phyloP scores from a whole-genome alignment of 1,139 yeast genomes.

The Arxiozyma slooffiae region DNA sequence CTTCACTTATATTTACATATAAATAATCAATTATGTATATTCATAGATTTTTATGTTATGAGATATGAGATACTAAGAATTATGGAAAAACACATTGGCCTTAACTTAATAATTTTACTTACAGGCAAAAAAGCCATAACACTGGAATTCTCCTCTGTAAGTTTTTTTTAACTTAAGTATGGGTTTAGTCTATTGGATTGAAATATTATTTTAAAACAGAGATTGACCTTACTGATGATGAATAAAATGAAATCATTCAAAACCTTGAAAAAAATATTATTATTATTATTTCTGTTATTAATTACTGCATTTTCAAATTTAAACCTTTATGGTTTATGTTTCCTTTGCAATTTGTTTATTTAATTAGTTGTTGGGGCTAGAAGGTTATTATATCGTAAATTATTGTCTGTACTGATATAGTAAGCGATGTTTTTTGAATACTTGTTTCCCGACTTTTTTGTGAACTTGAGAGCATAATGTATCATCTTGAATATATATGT shows the following conservation, averaged over 20 bases:
- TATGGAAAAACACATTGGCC: constrained; percentile 9
- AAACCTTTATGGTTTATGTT: constrained; percentile 12
- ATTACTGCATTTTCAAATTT: background rate
- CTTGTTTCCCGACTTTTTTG: background rate
- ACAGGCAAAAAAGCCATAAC: constrained; percentile 59
- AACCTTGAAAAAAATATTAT: constrained; percentile 41
- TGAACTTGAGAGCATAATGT: background rate
- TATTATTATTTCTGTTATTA: too few relatives aligned
- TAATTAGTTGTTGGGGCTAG: background rate
- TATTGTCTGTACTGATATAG: background rate
- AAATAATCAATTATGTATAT: background rate
- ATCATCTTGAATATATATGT: too few relatives aligned
- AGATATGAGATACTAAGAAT: background rate
- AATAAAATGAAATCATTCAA: constrained; percentile 44
- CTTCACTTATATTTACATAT: background rate
- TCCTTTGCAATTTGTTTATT: constrained; percentile 12
- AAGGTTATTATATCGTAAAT: background rate
- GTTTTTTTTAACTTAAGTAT: constrained; percentile 39
- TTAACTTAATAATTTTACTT: constrained; percentile 45
- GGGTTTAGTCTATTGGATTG: constrained; percentile 34
- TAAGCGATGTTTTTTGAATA: background rate
- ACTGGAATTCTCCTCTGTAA: constrained; percentile 48
- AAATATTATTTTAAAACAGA: constrained; percentile 31
- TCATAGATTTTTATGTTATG: background rate
- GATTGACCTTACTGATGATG: constrained; percentile 34